Conservation (phyloP, 108 stramenopile species). For the Nitzschia inconspicua region DNA sequence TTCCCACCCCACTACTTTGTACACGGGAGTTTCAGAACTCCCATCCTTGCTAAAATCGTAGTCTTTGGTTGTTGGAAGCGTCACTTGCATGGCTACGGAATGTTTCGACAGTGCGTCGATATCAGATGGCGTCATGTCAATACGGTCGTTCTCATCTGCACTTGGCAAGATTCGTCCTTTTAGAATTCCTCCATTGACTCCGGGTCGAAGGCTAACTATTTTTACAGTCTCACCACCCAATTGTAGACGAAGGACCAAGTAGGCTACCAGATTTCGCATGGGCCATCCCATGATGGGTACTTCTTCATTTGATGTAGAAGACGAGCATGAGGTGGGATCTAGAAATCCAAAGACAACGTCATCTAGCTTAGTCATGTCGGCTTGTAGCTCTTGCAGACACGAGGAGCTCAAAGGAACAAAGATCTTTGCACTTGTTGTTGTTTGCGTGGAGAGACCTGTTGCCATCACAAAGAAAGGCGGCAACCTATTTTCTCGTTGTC, state of each 20-base stretch:
- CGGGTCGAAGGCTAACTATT: constrained; percentile 62
- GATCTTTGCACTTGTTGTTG: constrained; percentile 11
- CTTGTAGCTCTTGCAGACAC: background rate
- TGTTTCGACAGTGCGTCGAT: background rate
- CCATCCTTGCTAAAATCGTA: constrained; percentile 33
- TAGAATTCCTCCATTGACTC: constrained; percentile 41
- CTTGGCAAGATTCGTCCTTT: constrained; percentile 7
- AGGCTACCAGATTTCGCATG: constrained; percentile 74
- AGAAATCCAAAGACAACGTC: constrained; percentile 61
- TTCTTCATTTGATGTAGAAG: background rate
- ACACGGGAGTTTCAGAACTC: background rate
- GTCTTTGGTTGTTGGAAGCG: constrained; percentile 45
- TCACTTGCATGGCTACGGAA: constrained; percentile 41
- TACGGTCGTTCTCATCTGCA: background rate
- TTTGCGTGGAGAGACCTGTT: background rate
- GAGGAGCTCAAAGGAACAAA: background rate
- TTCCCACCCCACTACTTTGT: constrained; percentile 81
- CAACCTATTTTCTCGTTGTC: background rate
- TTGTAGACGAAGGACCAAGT: constrained; percentile 52
- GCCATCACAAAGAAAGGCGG: constrained; percentile 24
- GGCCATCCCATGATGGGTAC: constrained; percentile 71
- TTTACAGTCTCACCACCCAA: constrained; percentile 49
- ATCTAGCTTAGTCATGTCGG: constrained; percentile 6
- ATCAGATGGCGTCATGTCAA: background rate
- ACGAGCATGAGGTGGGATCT: constrained; percentile 38